phyloP scores from a whole-genome alignment of 768 basidiomycete species.

The Suillus bovinus region DNA sequence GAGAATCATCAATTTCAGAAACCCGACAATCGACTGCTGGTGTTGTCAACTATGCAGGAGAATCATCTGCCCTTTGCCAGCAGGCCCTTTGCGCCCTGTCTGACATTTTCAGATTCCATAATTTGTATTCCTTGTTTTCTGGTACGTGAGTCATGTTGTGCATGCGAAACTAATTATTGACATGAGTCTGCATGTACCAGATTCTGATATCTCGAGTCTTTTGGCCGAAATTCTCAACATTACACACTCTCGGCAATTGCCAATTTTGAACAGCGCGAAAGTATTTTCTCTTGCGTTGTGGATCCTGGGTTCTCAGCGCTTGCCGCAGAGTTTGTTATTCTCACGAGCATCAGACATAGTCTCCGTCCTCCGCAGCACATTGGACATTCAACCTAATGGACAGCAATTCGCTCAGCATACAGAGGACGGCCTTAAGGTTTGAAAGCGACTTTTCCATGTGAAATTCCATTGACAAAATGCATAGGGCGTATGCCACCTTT shows the following conservation, averaged over 20 bases:
- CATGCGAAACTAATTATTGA: constrained; percentile 4
- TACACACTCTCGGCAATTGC: constrained; percentile 34
- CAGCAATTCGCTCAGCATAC: constrained; percentile 14
- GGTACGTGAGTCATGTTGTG: constrained; percentile 38
- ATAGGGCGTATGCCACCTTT: constrained; percentile 27
- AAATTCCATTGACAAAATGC: not conserved
- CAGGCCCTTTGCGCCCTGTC: constrained; percentile 53
- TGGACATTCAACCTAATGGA: constrained; percentile 30
- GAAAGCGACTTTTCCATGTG: not conserved
- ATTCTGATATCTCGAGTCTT: constrained; percentile 42
- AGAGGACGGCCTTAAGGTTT: constrained; percentile 32
- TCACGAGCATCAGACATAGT: constrained; percentile 34
- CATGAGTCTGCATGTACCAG: constrained; percentile 30
- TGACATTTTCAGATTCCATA: constrained; percentile 49
- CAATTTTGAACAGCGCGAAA: constrained; percentile 43
- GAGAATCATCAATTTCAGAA: constrained; percentile 10
- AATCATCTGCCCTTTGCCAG: constrained; percentile 49
- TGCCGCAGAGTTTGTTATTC: constrained; percentile 43
- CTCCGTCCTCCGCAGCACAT: constrained; percentile 35
- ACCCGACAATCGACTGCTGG: constrained; percentile 30
- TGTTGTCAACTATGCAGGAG: constrained; percentile 40
- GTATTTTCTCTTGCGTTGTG: constrained; percentile 49
- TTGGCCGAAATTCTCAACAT: constrained; percentile 47
- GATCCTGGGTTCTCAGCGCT: constrained; percentile 48
- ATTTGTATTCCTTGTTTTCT: constrained; percentile 46